These are phyloP conservation scores for Boletellus deceptivus DNA, from an alignment of 1,284 basidiomycete genomes.

Conservation along the genomic window DNA sequence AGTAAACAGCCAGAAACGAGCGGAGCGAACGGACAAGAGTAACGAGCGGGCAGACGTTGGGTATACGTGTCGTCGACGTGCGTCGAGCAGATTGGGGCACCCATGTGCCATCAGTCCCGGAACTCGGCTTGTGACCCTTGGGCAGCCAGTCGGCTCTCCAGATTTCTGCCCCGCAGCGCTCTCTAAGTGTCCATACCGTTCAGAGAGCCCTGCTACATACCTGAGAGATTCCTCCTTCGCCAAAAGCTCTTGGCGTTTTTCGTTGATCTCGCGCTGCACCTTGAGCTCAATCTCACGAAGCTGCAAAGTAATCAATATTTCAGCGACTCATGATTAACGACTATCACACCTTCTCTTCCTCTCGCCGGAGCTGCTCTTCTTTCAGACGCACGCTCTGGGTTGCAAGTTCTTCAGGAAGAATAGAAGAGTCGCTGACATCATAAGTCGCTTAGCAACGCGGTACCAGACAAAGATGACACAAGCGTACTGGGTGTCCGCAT, in stretches of 20 bases:
- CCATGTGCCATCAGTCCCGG: constrained; percentile 43
- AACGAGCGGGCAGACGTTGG: constrained; percentile 34
- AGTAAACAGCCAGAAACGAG: constrained; percentile 34
- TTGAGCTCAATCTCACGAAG: constrained; percentile 98
- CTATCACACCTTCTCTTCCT: constrained; percentile 84
- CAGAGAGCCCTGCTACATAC: constrained; percentile 37
- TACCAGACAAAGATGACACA: background rate
- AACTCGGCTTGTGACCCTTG: constrained; percentile 73
- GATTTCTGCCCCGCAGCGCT: constrained; percentile 52
- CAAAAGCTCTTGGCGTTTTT: constrained; percentile 95
- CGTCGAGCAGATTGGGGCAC: constrained; percentile 22
- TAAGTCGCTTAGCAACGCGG: constrained; percentile 14
- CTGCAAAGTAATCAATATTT: constrained; percentile 38
- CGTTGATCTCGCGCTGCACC: constrained; percentile 97
- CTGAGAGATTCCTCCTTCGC: constrained; percentile 91
- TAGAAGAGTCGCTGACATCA: constrained; percentile 71
- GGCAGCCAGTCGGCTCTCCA: constrained; percentile 87
- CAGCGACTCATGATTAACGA: background rate
- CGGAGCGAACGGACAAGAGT: constrained; percentile 29
- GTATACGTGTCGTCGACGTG: constrained; percentile 33
- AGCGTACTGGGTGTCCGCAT: constrained; percentile 76
- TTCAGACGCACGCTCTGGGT: constrained; percentile 96
- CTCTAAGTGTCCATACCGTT: constrained; percentile 1
- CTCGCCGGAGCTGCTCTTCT: constrained; percentile 96
- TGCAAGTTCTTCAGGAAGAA: constrained; percentile 93